Evolutionary conservation across 495 filamentous ascomycete genomes (phyloP).

Genomic region (Neurospora africana): DNA sequence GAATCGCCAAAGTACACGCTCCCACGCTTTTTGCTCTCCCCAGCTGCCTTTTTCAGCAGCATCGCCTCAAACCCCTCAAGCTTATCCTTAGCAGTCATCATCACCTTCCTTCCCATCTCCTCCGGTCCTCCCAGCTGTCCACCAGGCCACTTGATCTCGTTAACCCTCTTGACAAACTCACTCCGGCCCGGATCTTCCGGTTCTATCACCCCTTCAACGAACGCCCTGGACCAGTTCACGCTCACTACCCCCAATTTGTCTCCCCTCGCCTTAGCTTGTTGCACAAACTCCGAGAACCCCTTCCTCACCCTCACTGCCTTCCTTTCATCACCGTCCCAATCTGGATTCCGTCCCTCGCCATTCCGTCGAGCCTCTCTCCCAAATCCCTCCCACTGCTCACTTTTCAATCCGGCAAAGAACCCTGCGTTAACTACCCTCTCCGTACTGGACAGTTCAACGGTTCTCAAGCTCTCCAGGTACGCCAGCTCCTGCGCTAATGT

Average conservation of each 20-base stretch:
- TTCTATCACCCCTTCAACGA: slow-evolving; percentile 23
- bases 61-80: slow-evolving; percentile 9
- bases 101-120: slow-evolving; percentile 13
- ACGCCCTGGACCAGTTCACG: slow-evolving; percentile 36
- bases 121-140: slow-evolving; percentile 25
- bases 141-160: slow-evolving; percentile 18
- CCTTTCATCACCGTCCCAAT: slow-evolving; percentile 5
- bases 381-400: slow-evolving; percentile 11
- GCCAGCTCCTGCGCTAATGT: slow-evolving; percentile 23
- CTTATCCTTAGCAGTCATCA: slow-evolving; percentile 19
- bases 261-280: slow-evolving; percentile 4
- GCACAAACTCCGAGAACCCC: slow-evolving; percentile 27
- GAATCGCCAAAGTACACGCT: slow-evolving; percentile 26
- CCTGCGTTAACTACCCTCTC: slow-evolving; percentile 20
- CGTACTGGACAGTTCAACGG: slow-evolving; percentile 26
- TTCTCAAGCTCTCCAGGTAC: slow-evolving; percentile 25
- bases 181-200: not conserved
- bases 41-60: not conserved
- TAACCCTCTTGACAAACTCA: slow-evolving; percentile 11
- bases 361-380: slow-evolving; percentile 15
- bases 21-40: not conserved
- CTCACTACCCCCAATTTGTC: slow-evolving; percentile 29
- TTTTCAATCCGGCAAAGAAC: slow-evolving; percentile 23
- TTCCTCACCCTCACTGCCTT: slow-evolving; percentile 19
- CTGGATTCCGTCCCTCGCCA: slow-evolving; percentile 3